phyloP scores from a whole-genome alignment of 352 stramenopile genomes.

The Phytopythium montanum region DNA sequence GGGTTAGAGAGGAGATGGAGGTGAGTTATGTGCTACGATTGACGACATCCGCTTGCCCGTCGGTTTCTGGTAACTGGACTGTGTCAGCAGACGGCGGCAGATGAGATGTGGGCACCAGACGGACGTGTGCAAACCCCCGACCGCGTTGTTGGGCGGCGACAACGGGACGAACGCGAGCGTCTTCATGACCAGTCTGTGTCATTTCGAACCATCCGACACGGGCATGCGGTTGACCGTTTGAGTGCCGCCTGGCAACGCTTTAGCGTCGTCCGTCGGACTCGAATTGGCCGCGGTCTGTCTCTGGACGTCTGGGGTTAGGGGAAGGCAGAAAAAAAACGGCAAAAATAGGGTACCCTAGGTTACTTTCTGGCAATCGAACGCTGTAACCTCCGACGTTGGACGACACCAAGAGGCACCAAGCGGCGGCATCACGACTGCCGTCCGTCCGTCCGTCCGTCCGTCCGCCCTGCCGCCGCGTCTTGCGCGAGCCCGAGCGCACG shows the following conservation, averaged over 20 bases:
- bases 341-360: neutral
- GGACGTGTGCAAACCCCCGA: neutral
- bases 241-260: neutral
- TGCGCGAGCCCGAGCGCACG: neutral
- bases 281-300: neutral
- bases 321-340: neutral
- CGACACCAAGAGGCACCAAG: no score
- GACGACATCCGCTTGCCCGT: slow-evolving; percentile 2
- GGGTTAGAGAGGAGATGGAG: neutral
- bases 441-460: no score
- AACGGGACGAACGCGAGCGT: neutral
- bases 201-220: no score
- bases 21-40: neutral
- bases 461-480: neutral
- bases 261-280: slow-evolving; percentile 1
- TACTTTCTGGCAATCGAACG: neutral
- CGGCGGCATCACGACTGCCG: no score
- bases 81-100: neutral
- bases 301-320: neutral
- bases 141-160: neutral
- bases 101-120: no score
- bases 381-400: no score
- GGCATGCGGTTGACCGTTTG: neutral
- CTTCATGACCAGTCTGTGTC: no score
- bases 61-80: slow-evolving; percentile 3